Conservation (phyloP, 768 basidiomycete species). For the Lentinula sp. region DNA sequence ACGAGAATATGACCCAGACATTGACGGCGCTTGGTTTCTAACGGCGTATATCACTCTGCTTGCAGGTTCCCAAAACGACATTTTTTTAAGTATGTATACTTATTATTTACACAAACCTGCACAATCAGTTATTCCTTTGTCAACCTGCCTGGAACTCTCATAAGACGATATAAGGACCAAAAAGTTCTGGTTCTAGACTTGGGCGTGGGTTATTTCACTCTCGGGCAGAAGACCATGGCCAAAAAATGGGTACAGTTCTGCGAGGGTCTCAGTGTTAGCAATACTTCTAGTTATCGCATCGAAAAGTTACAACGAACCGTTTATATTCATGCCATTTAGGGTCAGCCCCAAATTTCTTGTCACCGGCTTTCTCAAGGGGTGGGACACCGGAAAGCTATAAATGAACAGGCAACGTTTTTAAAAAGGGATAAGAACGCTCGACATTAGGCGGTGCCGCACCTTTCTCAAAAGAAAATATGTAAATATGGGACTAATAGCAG, state of each 20-base stretch:
- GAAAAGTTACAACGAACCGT: constrained; percentile 26
- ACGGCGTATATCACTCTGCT: background rate
- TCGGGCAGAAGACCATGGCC: constrained; percentile 33
- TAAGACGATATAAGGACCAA: too few species aligned
- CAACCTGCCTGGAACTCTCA: background rate
- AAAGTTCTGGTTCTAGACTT: too few species aligned
- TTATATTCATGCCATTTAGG: constrained; percentile 56
- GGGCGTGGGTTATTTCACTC: background rate
- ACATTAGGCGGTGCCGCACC: constrained; percentile 24
- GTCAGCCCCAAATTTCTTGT: constrained; percentile 52
- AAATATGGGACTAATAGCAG: constrained; percentile 54
- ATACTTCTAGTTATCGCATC: background rate
- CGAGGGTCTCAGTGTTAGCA: background rate
- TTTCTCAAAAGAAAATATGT: constrained; percentile 56
- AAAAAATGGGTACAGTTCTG: constrained; percentile 39
- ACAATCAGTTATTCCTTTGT: background rate
- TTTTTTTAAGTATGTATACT: background rate
- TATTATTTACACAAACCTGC: background rate
- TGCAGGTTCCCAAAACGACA: background rate
- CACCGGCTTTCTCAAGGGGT: constrained; percentile 50
- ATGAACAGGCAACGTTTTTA: background rate
- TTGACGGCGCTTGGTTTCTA: constrained; percentile 26
- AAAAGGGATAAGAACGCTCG: background rate
- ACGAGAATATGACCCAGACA: constrained; percentile 27
- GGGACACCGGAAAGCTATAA: constrained; percentile 65